Conservation (phyloP, 306 rosid genomes). For the Cucurbita ficifolia region DNA sequence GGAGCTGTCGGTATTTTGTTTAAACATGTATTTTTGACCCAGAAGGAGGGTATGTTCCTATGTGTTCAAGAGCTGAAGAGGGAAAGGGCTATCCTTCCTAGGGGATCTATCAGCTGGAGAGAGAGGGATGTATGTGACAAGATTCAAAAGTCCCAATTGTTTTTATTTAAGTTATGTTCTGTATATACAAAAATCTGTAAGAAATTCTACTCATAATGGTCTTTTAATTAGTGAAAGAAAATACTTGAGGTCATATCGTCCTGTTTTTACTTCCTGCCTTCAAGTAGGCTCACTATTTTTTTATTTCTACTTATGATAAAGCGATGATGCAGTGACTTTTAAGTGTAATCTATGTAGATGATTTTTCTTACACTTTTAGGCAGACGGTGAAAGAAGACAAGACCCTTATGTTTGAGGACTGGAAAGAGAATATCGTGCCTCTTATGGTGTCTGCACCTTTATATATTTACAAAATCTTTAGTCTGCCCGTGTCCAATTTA, state of each 20-base stretch:
- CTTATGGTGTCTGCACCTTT: constrained; percentile 27
- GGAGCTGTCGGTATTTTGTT: not conserved
- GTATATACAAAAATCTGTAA: not conserved
- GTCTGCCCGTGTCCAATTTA: not conserved
- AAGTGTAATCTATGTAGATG: constrained; percentile 7
- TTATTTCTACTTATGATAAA: not conserved
- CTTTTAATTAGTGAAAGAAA: not conserved
- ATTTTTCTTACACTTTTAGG: constrained; percentile 29
- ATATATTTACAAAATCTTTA: not conserved
- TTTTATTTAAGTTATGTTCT: not conserved
- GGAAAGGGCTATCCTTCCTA: not conserved
- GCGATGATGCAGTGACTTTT: not conserved
- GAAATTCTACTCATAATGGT: not conserved
- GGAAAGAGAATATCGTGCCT: constrained; percentile 67
- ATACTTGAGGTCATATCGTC: not conserved
- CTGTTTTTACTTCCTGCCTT: not conserved
- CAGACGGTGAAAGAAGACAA: constrained; percentile 65
- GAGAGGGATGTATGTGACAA: not conserved
- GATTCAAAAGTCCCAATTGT: not conserved
- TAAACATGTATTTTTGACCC: too few relatives aligned
- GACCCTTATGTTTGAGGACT: constrained; percentile 48
- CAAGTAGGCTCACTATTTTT: not conserved
- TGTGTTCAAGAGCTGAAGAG: not conserved
- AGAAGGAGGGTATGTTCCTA: too few relatives aligned
- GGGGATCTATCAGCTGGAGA: not conserved